Conservation (phyloP, 768 basidiomycete species). For the Lentinus brumalis region DNA sequence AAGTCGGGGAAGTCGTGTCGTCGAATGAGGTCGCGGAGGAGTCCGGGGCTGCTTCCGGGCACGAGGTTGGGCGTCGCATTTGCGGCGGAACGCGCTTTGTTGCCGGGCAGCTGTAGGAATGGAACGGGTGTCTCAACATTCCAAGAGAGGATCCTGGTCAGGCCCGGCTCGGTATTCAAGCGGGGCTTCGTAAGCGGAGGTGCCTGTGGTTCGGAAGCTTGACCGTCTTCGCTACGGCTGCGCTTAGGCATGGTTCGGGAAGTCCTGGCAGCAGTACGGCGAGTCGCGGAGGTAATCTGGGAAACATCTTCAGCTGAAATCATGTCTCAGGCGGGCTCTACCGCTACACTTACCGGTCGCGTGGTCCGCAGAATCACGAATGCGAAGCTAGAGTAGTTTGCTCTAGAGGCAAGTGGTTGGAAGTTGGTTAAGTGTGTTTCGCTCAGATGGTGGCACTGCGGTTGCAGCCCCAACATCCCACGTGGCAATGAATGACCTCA, state of each 20-base stretch:
- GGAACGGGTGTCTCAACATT: conserved; percentile 30
- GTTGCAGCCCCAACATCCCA: too few relatives aligned
- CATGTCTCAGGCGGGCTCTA: too few relatives aligned
- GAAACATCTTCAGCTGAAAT: too few relatives aligned
- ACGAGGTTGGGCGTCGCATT: background rate
- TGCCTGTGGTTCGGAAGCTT: background rate
- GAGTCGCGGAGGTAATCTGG: background rate
- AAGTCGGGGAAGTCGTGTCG: conserved; percentile 27
- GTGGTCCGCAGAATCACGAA: too few relatives aligned
- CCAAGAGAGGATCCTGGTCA: conserved; percentile 24
- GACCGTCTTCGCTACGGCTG: conserved; percentile 5
- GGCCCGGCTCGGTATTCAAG: background rate
- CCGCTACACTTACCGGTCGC: too few relatives aligned
- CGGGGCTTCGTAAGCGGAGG: background rate
- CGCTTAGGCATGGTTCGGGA: conserved; percentile 10
- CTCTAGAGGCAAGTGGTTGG: too few relatives aligned
- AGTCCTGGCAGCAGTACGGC: background rate
- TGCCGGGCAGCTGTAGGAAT: conserved; percentile 22
- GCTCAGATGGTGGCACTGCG: too few relatives aligned
- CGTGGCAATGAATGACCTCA: too few relatives aligned
- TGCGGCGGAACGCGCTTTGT: conserved; percentile 16
- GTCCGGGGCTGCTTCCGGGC: conserved; percentile 17
- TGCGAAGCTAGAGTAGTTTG: too few relatives aligned
- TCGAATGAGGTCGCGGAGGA: conserved; percentile 22
- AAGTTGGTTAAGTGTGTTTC: too few relatives aligned